phyloP scores from a whole-genome alignment of 352 stramenopile genomes.

The Phytopythium delawarense region DNA sequence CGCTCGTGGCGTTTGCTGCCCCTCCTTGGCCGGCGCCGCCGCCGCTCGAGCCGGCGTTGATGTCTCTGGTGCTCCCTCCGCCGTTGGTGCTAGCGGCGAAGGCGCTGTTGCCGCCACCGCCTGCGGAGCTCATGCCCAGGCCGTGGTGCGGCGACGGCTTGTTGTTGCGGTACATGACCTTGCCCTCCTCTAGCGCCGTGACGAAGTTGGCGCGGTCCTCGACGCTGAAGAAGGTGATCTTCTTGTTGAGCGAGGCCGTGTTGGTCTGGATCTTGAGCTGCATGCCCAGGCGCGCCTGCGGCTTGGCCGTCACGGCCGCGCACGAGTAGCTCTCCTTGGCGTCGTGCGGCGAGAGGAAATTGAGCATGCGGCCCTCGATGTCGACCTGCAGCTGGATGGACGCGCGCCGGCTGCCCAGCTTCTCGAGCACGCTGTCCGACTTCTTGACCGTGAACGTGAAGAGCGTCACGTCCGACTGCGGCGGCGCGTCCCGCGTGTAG shows the following conservation, averaged over 20 bases:
- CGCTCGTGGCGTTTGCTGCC: not conserved
- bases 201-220: conserved; percentile 83
- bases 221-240: conserved; percentile 81
- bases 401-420: conserved; percentile 75
- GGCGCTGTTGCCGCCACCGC: conserved; percentile 6
- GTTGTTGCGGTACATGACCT: conserved; percentile 73
- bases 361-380: conserved; percentile 81
- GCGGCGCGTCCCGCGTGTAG: conserved; percentile 42
- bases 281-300: conserved; percentile 72
- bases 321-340: conserved; percentile 78
- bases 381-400: conserved; percentile 83
- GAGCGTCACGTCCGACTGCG: conserved; percentile 64
- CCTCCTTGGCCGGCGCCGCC: not conserved
- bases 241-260: conserved; percentile 73
- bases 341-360: conserved; percentile 73
- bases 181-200: conserved; percentile 74
- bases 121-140: not conserved
- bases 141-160: conserved; percentile 24
- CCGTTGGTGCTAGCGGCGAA: not conserved
- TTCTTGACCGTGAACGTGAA: conserved; percentile 88
- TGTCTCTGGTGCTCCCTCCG: not conserved
- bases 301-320: conserved; percentile 67
- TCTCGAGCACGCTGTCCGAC: conserved; percentile 77
- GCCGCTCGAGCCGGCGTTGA: not conserved
- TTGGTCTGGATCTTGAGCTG: conserved; percentile 85